A percentile compares a stretch with the other conserved stretches of the same genome.
Conservation (phyloP, 805 yeast species). For the Wickerhamia fluorescens region DNA sequence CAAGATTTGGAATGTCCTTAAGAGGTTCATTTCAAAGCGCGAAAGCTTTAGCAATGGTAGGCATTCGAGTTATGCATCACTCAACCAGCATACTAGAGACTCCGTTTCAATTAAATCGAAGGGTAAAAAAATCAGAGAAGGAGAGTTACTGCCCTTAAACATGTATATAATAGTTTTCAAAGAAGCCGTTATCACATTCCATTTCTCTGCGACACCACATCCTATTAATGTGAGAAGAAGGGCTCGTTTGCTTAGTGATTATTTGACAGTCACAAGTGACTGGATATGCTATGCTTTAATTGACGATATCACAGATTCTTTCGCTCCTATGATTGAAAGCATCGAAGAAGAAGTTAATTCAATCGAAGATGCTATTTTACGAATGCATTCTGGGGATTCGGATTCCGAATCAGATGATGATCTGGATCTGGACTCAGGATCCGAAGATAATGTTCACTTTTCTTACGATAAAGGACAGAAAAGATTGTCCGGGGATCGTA, state of each 20-base stretch:
- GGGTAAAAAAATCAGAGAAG: slow-evolving; percentile 30
- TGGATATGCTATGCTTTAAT: slow-evolving; percentile 97
- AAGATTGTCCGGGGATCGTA: slow-evolving; percentile 4
- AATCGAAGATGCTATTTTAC: slow-evolving; percentile 88
- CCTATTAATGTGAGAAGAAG: slow-evolving; percentile 93
- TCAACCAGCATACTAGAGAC: slow-evolving; percentile 8
- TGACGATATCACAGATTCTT: slow-evolving; percentile 96
- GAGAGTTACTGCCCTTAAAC: slow-evolving; percentile 79
- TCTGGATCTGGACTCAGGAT: slow-evolving; percentile 23
- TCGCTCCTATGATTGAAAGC: slow-evolving; percentile 92
- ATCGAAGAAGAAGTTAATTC: slow-evolving; percentile 91
- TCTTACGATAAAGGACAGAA: slow-evolving; percentile 1
- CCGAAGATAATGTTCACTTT: slow-evolving; percentile 8
- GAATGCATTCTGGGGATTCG: slow-evolving; percentile 69
- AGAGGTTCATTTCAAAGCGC: background rate
- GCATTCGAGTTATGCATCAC: slow-evolving; percentile 1
- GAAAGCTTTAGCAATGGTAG: background rate
- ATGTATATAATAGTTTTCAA: slow-evolving; percentile 90
- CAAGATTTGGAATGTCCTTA: background rate
- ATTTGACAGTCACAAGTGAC: slow-evolving; percentile 83
- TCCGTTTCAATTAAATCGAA: slow-evolving; percentile 17
- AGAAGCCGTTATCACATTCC: slow-evolving; percentile 88
- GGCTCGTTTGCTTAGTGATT: slow-evolving; percentile 80
- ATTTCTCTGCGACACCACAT: slow-evolving; percentile 91
- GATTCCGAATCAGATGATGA: slow-evolving; percentile 35